Conservation (phyloP, 306 rosid species). For the Pyrus betulifolia region DNA sequence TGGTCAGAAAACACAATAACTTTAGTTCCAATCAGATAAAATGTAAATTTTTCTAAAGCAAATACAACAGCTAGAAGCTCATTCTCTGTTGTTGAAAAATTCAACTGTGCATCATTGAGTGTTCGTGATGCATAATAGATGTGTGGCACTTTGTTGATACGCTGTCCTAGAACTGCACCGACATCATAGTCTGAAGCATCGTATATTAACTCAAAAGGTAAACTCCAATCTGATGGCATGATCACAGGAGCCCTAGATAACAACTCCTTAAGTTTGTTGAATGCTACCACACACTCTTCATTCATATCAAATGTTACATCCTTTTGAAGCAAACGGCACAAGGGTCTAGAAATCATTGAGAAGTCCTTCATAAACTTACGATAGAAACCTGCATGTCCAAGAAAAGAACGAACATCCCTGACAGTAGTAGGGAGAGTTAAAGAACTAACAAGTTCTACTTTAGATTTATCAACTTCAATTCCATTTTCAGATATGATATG, state of each 20-base stretch:
- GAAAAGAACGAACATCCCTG: no score
- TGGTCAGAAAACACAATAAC: no score
- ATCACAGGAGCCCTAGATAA: background rate
- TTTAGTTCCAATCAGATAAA: background rate
- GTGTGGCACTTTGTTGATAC: background rate
- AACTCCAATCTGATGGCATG: background rate
- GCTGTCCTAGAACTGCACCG: background rate
- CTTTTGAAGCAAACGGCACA: background rate
- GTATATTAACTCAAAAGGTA: background rate
- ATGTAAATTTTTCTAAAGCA: background rate
- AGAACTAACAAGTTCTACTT: background rate
- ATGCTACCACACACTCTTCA: background rate
- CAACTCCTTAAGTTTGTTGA: background rate
- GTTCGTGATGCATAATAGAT: background rate
- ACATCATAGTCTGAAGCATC: background rate
- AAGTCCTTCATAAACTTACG: background rate
- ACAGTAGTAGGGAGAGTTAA: background rate
- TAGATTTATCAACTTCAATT: background rate
- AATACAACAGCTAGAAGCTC: background rate
- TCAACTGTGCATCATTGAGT: background rate
- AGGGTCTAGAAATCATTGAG: background rate
- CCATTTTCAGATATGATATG: background rate
- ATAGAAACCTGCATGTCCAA: no score
- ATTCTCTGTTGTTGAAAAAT: background rate
- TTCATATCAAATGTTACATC: background rate